Percentiles rank a stretch among this genome's conserved stretches.
These are phyloP conservation scores for Sporothrix brunneoviolacea DNA, from an alignment of 2,329 filamentous ascomycete species.

Conservation along the genomic window DNA sequence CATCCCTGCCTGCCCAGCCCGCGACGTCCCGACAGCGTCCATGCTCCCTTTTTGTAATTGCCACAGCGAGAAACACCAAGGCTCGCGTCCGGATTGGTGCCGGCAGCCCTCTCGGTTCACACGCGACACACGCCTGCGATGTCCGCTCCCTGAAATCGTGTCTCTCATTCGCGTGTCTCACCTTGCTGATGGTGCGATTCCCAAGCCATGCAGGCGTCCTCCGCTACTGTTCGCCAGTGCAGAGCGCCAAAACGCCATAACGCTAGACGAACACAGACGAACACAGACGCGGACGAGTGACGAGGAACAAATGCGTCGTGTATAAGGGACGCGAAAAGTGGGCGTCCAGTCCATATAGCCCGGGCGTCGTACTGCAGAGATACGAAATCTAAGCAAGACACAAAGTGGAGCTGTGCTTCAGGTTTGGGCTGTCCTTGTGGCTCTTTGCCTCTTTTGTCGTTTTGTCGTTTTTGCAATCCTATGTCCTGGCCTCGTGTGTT, in stretches of 20 bases:
- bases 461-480: background rate
- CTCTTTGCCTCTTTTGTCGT: background rate
- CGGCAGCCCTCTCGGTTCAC: background rate
- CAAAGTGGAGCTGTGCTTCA: conserved; percentile 5
- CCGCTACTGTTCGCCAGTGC: too few species aligned
- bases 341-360: background rate
- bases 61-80: background rate
- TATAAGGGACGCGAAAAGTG: background rate
- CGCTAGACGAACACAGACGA: background rate
- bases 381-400: background rate
- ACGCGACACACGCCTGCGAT: background rate
- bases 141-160: background rate
- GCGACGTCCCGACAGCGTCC: too few species aligned
- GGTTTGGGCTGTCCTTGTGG: background rate
- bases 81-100: background rate
- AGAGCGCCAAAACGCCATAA: background rate
- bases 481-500: background rate
- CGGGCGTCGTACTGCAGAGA: background rate
- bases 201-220: too few species aligned
- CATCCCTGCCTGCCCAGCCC: background rate
- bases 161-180: conserved; percentile 2
- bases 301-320: too few species aligned
- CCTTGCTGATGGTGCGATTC: background rate
- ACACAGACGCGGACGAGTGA: background rate
- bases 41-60: too few species aligned